Base-by-base conservation (phyloP, 1,284 basidiomycete genomes). In the Sanghuangporus sanghuang region DNA sequence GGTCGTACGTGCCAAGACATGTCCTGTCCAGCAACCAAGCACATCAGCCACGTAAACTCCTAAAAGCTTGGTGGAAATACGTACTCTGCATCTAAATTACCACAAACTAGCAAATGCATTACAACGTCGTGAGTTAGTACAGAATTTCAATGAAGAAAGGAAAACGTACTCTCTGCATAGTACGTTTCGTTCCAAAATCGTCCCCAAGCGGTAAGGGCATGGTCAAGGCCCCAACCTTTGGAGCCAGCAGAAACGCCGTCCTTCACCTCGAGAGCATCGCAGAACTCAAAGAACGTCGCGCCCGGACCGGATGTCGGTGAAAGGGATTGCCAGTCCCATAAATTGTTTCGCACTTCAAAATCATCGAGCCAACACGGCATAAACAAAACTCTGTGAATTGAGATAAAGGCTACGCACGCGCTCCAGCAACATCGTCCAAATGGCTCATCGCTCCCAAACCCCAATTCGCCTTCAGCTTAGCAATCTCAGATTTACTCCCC, bases 241-340 rank as follows among this genome's bases (percentile, higher is more conserved):
- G 77, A 73, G 23, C 81, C 76, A 4, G 88, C 86, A 57, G 67
- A 80, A 2, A 79, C 75, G 5, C 86, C 86, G 63, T 87, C 68
- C 71, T 85, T 85, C 27, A 89, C 85, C 72, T 91, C 88, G 0
- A 91, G 75, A 0, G 86, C 85, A 69, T 91, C 87, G 66, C 89
- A 91, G 73, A 90, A 91, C 16, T 79, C 56, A 73, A 78, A 86
- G 75, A 91, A 91, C 35, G 72, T 66, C 3, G 70, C 67, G 7
- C 73, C 76, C 4, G 76, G 70, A 2, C 76, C 76, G 0, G 75
- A 74, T 4, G 76, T 77, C 1, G 82, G 80, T 57, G 82, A 80
- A 8, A 87, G 71, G 18, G 72, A 74, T 68, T 88, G 86, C 86
- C 86, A 89, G 64, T 70, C 79, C 72, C 67, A 80, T 65, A 75